Percentiles rank a stretch among this genome's conserved stretches.
Evolutionary conservation across 163 green algal genomes (phyloP).

Genomic region (Coccomyxa subellipsoidea): DNA sequence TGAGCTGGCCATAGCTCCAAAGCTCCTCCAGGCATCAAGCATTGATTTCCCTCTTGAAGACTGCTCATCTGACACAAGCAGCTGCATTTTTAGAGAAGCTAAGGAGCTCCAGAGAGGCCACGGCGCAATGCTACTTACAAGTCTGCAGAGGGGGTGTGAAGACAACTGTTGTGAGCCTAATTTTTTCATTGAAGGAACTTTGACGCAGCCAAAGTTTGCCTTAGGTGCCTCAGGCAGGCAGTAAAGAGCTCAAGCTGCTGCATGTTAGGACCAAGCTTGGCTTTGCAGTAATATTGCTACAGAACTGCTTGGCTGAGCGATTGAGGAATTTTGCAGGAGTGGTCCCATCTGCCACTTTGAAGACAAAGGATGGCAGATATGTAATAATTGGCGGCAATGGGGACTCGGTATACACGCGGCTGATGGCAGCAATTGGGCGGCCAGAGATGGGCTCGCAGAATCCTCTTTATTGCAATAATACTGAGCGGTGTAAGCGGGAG

Average conservation of each 20-base stretch:
- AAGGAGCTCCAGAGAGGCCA: too few relatives aligned
- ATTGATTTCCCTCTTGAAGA: not conserved
- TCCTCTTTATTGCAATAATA: constrained; percentile 63
- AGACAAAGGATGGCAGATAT: constrained; percentile 56
- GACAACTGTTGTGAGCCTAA: too few relatives aligned
- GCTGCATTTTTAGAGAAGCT: not conserved
- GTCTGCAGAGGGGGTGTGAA: too few relatives aligned
- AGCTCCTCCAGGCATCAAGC: not conserved
- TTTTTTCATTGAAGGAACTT: too few relatives aligned
- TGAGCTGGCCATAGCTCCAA: not conserved
- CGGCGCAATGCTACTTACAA: too few relatives aligned
- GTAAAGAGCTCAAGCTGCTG: too few relatives aligned
- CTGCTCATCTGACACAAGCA: not conserved
- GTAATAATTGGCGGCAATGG: constrained; percentile 63
- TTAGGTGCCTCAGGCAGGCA: too few relatives aligned
- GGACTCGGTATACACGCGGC: constrained; percentile 61
- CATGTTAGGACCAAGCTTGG: not conserved
- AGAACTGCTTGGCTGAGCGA: not conserved
- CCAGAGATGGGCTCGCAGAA: constrained; percentile 58
- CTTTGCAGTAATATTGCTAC: not conserved
- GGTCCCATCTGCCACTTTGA: constrained; percentile 65
- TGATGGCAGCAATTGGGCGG: constrained; percentile 60
- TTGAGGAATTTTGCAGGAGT: constrained; percentile 43
- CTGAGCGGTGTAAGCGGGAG: constrained; percentile 37
- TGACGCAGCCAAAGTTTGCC: too few relatives aligned